Evolutionary conservation across 345 rosid genomes (phyloP).

Genomic region (Rhizophora mangle): DNA sequence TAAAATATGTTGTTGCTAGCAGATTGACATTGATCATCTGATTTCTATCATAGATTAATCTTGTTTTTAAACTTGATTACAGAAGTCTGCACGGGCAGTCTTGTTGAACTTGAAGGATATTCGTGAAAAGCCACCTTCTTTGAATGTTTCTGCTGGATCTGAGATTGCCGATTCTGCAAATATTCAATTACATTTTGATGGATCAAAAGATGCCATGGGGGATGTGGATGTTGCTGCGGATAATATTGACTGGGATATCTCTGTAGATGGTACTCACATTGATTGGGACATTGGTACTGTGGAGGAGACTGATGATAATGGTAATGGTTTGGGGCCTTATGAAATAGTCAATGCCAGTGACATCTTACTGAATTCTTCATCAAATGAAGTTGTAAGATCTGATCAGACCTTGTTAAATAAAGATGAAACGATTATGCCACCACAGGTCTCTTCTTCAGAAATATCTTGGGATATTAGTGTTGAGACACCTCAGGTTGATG

Average conservation of each 20-base stretch:
- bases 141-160: constrained; percentile 55
- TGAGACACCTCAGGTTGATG: constrained; percentile 79
- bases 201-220: constrained; percentile 33
- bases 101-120: constrained; percentile 60
- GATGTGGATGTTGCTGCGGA: constrained; percentile 47
- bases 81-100: constrained; percentile 51
- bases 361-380: constrained; percentile 42
- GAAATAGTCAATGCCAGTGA: constrained; percentile 85
- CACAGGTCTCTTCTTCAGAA: constrained; percentile 53
- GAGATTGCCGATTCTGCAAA: constrained; percentile 47
- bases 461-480: constrained; percentile 89
- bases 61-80: constrained; percentile 35
- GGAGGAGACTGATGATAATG: constrained; percentile 71
- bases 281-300: constrained; percentile 90
- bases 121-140: constrained; percentile 71
- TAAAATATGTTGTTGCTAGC: neutral
- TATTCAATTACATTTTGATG: constrained; percentile 37
- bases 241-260: constrained; percentile 86
- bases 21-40: constrained; percentile 1
- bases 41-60: constrained; percentile 13
- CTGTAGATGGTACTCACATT: constrained; percentile 72
- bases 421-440: constrained; percentile 34
- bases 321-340: constrained; percentile 86
- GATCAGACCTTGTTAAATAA: constrained; percentile 31
- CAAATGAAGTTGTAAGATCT: constrained; percentile 35